Evolutionary conservation across 148 eudicot genomes (phyloP).

Genomic region (Cornus controversa): DNA sequence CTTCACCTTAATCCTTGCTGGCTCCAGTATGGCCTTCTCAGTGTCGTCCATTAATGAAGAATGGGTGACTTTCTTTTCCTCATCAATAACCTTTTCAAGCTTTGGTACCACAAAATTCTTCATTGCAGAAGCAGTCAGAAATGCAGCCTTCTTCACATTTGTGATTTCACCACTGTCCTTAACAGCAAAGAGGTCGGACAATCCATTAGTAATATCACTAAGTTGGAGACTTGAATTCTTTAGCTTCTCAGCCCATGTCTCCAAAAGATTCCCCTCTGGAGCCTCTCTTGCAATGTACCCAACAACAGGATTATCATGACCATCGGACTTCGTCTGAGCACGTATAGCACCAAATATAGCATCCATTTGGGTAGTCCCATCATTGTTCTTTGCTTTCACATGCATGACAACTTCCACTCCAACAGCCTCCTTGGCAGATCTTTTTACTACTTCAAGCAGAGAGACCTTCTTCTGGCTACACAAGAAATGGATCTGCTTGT

Average conservation of each 20-base stretch:
- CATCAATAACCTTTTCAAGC: constrained; percentile 79
- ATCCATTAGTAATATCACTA: constrained; percentile 59
- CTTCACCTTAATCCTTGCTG: constrained; percentile 60
- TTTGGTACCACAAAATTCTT: constrained; percentile 83
- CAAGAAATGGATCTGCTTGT: constrained; percentile 78
- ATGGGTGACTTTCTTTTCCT: constrained; percentile 84
- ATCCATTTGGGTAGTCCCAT: constrained; percentile 69
- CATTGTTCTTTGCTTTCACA: constrained; percentile 64
- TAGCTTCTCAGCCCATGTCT: constrained; percentile 62
- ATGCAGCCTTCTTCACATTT: constrained; percentile 81
- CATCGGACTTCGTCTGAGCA: constrained; percentile 23
- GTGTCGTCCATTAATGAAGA: constrained; percentile 81
- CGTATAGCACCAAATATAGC: constrained; percentile 40
- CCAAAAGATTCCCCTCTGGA: constrained; percentile 74
- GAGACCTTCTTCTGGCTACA: constrained; percentile 79
- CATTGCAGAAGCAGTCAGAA: constrained; percentile 71
- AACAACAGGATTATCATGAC: constrained; percentile 38
- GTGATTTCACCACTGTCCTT: constrained; percentile 62
- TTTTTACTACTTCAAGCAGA: constrained; percentile 55
- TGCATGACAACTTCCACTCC: constrained; percentile 66
- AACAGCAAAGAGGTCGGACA: constrained; percentile 73
- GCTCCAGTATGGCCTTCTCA: constrained; percentile 71
- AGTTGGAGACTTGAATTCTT: constrained; percentile 46
- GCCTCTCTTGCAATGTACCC: constrained; percentile 73
- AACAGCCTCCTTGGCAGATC: constrained; percentile 60